Percentiles rank a stretch among this genome's conserved stretches.
Evolutionary conservation across 805 yeast species (phyloP).

Genomic region (Starmerella geochares): DNA sequence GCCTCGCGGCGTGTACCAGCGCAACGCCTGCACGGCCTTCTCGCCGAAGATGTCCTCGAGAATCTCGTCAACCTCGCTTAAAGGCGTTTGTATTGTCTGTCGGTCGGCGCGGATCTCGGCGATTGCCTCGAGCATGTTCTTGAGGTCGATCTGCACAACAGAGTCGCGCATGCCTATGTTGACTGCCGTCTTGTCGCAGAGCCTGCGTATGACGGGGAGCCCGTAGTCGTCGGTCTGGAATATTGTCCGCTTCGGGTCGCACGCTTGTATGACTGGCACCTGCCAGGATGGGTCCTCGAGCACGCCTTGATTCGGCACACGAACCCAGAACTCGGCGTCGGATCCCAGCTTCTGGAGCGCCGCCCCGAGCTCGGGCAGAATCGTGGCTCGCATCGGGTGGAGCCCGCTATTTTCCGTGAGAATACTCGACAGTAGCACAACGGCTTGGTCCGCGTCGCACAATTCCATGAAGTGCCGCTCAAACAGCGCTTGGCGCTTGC

Average conservation of each 20-base stretch:
- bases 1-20: not conserved
- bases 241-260: slow-evolving; percentile 16
- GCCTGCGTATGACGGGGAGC: slow-evolving; percentile 6
- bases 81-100: slow-evolving; percentile 4
- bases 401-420: slow-evolving; percentile 22
- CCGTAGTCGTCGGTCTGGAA: slow-evolving; percentile 14
- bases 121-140: slow-evolving; percentile 12
- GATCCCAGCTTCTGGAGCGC: slow-evolving; percentile 5
- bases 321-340: slow-evolving; percentile 15
- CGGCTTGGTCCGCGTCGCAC: slow-evolving; percentile 16
- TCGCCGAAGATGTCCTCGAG: slow-evolving; percentile 12
- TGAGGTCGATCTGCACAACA: slow-evolving; percentile 11
- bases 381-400: slow-evolving; percentile 6
- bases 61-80: slow-evolving; percentile 8
- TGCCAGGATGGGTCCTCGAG: slow-evolving; percentile 20
- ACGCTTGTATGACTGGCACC: slow-evolving; percentile 20
- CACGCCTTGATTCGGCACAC: slow-evolving; percentile 19
- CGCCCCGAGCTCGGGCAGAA: slow-evolving; percentile 1
- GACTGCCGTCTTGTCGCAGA: slow-evolving; percentile 14
- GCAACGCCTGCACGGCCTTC: slow-evolving; percentile 5
- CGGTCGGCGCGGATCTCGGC: slow-evolving; percentile 12
- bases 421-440: slow-evolving; percentile 19
- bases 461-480: slow-evolving; percentile 16
- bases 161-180: slow-evolving; percentile 1
- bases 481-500: slow-evolving; percentile 11